Base-by-base conservation (phyloP, 345 rosid genomes). In the Bretschneidera sinensis region DNA sequence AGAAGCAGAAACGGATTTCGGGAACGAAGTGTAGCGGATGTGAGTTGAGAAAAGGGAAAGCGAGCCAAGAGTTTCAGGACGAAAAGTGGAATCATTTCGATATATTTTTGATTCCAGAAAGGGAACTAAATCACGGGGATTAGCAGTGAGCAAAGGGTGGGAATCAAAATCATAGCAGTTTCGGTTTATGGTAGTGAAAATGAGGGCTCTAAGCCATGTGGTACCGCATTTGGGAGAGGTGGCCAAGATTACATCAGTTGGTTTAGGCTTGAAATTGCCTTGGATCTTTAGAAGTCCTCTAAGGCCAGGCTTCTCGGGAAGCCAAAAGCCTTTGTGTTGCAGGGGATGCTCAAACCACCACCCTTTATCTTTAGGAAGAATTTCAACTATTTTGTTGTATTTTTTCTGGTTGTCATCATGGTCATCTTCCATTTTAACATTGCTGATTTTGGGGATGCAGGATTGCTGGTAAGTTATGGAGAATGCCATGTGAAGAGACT, bases 151-250 rank as follows among this genome's bases (percentile, higher is more conserved):
- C 10, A 61, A 66, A 56, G 71, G 71, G 53, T 61, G 57, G 1
- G 24, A 18, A 43, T 43, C 7, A 28, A 9, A 0, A 61, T 33
- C 52, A 21, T 67, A 51, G 18, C 31, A 55, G 0, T 59, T 54
- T 52, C 71, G 39, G 18, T 58, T 65, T 0, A 57, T 45, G 20
- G 67, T 48, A 25, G 74, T 24, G 8, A 65, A 6, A 24, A 66
- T 24, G 17, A 76, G 74, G 20, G 80, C 74, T 13, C 72, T 72
- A 18, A 76, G 61, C 72, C 81, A 73, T 61, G 72, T 65, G n/a
- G 64, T 69, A 0, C 77, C 72, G 2, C 74, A 57, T 65, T 65
- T 72, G 4, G 70, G 74, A 39, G 21, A 51, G 14, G 57, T 54
- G 19, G 51, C 45, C 9, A 65, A 4, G 25, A 76, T 15, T 14